Conservation (phyloP, 2,329 filamentous ascomycete species). For the Hypoxylon sp. region DNA sequence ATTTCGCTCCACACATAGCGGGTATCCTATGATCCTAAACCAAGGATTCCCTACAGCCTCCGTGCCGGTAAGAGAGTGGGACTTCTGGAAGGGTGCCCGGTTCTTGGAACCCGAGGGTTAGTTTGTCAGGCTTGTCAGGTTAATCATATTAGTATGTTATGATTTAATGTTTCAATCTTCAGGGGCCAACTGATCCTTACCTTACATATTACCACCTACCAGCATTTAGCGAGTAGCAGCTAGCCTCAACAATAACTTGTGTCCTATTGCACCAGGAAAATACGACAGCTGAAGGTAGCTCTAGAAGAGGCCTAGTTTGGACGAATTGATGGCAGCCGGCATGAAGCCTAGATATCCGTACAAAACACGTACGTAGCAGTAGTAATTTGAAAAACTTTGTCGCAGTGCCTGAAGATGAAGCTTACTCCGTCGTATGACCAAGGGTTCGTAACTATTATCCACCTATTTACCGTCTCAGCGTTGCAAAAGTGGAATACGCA, state of each 20-base stretch:
- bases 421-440: slow-evolving; percentile 28
- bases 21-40: slow-evolving; percentile 28
- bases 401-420: slow-evolving; percentile 18
- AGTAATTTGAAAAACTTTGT: slow-evolving; percentile 28
- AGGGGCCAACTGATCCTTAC: slow-evolving; percentile 28
- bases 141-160: slow-evolving; percentile 32
- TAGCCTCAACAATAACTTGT: too few species aligned
- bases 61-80: slow-evolving; percentile 22
- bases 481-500: slow-evolving; percentile 16
- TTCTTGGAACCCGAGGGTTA: slow-evolving; percentile 27
- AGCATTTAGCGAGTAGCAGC: slow-evolving; percentile 25
- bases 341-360: slow-evolving; percentile 15
- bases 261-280: slow-evolving; percentile 17
- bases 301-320: slow-evolving; percentile 6
- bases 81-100: slow-evolving; percentile 25
- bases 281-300: slow-evolving; percentile 9
- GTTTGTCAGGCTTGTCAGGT: slow-evolving; percentile 31
- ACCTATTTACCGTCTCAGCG: slow-evolving; percentile 22
- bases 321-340: slow-evolving; percentile 17
- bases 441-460: slow-evolving; percentile 22
- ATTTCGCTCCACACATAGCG: slow-evolving; percentile 31
- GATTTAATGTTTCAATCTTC: slow-evolving; percentile 27
- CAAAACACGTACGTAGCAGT: slow-evolving; percentile 17
- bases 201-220: slow-evolving; percentile 18
- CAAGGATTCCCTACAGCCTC: slow-evolving; percentile 20